Evolutionary conservation across 768 basidiomycete genomes (phyloP).

Genomic region (Rossbeevera mucosa): DNA sequence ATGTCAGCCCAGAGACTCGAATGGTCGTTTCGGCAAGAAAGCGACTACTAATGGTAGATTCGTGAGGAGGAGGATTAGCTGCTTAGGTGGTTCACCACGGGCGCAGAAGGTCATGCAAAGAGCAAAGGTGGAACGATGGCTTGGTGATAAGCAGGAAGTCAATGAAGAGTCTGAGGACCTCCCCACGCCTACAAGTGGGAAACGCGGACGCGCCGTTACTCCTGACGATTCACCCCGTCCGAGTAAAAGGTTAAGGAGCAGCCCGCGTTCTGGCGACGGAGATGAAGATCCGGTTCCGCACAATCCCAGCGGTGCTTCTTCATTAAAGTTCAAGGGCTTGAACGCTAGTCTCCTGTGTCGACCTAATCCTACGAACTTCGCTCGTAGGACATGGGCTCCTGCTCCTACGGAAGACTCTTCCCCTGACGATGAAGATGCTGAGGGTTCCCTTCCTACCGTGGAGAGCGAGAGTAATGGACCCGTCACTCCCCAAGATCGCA

Average conservation of each 20-base stretch:
- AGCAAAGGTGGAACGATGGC: constrained; percentile 38
- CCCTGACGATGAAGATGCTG: constrained; percentile 29
- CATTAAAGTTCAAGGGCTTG: constrained; percentile 29
- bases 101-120: constrained; percentile 40
- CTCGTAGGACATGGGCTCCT: constrained; percentile 53
- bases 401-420: constrained; percentile 34
- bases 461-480: constrained; percentile 50
- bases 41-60: constrained; percentile 43
- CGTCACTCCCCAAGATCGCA: constrained; percentile 55
- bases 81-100: constrained; percentile 29
- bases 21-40: constrained; percentile 68
- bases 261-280: constrained; percentile 16
- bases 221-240: constrained; percentile 25
- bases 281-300: constrained; percentile 29
- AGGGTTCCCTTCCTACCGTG: constrained; percentile 31
- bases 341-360: constrained; percentile 49
- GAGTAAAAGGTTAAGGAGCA: constrained; percentile 25
- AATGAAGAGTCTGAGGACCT: constrained; percentile 10
- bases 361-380: constrained; percentile 60
- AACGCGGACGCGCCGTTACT: constrained; percentile 19
- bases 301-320: constrained; percentile 22
- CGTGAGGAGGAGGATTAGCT: constrained; percentile 33
- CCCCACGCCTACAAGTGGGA: constrained; percentile 15
- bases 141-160: constrained; percentile 26
- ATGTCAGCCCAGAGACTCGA: constrained; percentile 55